phyloP scores from a whole-genome alignment of 2,329 filamentous ascomycete species.

The Huntiella bhutanensis region DNA sequence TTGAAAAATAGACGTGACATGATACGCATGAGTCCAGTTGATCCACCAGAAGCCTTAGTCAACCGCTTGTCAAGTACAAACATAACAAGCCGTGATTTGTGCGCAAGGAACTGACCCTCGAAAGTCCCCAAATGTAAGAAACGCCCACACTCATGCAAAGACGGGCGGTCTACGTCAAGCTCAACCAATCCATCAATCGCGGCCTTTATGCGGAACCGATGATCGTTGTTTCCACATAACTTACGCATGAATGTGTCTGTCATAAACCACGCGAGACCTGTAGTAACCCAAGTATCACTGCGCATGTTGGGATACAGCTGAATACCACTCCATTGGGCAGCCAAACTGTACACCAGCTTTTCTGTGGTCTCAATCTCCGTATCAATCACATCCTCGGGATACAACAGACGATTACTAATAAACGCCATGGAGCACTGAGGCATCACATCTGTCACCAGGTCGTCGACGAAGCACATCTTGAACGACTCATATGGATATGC shows the following conservation, averaged over 20 bases:
- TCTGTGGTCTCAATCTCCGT: conserved; percentile 66
- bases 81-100: conserved; percentile 80
- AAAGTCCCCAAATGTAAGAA: conserved; percentile 62
- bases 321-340: conserved; percentile 86
- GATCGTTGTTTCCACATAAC: conserved; percentile 86
- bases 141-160: conserved; percentile 61
- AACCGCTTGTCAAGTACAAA: conserved; percentile 87
- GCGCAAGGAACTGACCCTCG: conserved; percentile 74
- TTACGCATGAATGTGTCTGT: conserved; percentile 81
- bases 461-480: conserved; percentile 87
- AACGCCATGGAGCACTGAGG: conserved; percentile 70
- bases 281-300: conserved; percentile 70
- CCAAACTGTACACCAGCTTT: conserved; percentile 62
- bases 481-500: conserved; percentile 84
- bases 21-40: conserved; percentile 66
- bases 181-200: conserved; percentile 68
- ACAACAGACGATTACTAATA: conserved; percentile 71
- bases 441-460: conserved; percentile 56
- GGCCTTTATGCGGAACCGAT: conserved; percentile 73
- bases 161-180: conserved; percentile 63
- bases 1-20: conserved; percentile 73
- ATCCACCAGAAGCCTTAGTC: conserved; percentile 63
- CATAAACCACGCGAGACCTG: conserved; percentile 87
- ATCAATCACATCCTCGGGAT: conserved; percentile 70
- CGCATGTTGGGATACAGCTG: conserved; percentile 72